These are phyloP conservation scores for Trichoderma afroharzianum DNA, from an alignment of 2,329 filamentous ascomycete species.

Conservation along the genomic window DNA sequence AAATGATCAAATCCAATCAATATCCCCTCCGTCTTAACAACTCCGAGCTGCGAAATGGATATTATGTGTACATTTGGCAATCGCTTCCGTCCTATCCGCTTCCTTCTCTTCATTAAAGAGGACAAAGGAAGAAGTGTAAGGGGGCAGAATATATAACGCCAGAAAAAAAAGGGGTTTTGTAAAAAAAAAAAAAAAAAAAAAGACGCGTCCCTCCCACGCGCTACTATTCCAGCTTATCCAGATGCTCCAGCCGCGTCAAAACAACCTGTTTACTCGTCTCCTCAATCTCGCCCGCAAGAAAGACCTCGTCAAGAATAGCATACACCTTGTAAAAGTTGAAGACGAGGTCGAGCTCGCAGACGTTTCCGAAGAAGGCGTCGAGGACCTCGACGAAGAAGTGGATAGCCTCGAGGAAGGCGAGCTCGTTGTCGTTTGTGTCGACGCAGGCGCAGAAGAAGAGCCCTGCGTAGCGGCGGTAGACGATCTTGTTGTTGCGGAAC, in stretches of 20 bases:
- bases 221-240: slow-evolving; percentile 84
- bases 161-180: not conserved
- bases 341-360: slow-evolving; percentile 92
- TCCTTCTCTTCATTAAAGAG: no score
- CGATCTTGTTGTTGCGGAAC: slow-evolving; percentile 89
- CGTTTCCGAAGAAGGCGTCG: slow-evolving; percentile 98
- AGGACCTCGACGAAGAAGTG: slow-evolving; percentile 99
- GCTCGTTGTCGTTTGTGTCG: slow-evolving; percentile 97
- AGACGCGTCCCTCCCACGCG: not conserved
- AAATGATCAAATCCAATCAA: not conserved
- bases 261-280: slow-evolving; percentile 99
- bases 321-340: slow-evolving; percentile 88
- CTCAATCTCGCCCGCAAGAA: slow-evolving; percentile 95
- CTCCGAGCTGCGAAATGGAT: not conserved
- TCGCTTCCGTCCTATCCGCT: not conserved
- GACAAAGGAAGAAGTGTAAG: not conserved
- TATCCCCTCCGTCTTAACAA: not conserved
- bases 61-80: not conserved
- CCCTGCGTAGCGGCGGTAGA: slow-evolving; percentile 95
- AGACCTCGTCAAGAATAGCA: slow-evolving; percentile 97
- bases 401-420: slow-evolving; percentile 94
- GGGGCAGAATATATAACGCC: no score
- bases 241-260: slow-evolving; percentile 84
- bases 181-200: not conserved
- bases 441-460: slow-evolving; percentile 99